phyloP scores from a whole-genome alignment of 2,329 filamentous ascomycete genomes.

The Aspergillus calidoustus region DNA sequence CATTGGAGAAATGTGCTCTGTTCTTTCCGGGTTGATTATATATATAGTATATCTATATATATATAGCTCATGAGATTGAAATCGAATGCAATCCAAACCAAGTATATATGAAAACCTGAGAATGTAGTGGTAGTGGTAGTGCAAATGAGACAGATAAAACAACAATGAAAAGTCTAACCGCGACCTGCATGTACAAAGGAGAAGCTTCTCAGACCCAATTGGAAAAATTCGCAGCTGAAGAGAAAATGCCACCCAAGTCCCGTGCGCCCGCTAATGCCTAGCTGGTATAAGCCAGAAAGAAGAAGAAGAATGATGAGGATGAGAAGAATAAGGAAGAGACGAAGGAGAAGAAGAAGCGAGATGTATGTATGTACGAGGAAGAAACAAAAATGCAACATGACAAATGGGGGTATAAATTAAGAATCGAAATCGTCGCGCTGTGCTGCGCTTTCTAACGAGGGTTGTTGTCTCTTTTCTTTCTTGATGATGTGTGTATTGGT shows the following conservation, averaged over 20 bases:
- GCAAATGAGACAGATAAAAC: background rate
- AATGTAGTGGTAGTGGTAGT: background rate
- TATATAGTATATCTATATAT: background rate
- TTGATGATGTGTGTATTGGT: background rate
- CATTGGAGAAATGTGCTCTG: background rate
- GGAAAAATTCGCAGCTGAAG: conserved; percentile 12
- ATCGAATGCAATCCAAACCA: background rate
- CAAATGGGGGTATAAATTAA: conserved; percentile 15
- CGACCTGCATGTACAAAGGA: background rate
- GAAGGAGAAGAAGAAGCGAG: conserved; percentile 20
- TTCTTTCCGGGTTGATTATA: background rate
- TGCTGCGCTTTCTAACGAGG: background rate
- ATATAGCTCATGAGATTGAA: background rate
- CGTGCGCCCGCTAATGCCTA: conserved; percentile 46
- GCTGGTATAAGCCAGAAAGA: conserved; percentile 23
- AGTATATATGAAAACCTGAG: background rate
- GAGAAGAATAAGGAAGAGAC: conserved; percentile 26
- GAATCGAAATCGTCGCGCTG: conserved; percentile 10
- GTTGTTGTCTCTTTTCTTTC: background rate
- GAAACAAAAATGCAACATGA: conserved; percentile 21
- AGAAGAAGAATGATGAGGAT: background rate
- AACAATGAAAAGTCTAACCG: background rate
- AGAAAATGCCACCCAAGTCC: conserved; percentile 37
- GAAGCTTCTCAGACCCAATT: background rate
- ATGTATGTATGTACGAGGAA: conserved; percentile 26